Evolutionary conservation across 768 basidiomycete species (phyloP).

Genomic region (Russula abietina): DNA sequence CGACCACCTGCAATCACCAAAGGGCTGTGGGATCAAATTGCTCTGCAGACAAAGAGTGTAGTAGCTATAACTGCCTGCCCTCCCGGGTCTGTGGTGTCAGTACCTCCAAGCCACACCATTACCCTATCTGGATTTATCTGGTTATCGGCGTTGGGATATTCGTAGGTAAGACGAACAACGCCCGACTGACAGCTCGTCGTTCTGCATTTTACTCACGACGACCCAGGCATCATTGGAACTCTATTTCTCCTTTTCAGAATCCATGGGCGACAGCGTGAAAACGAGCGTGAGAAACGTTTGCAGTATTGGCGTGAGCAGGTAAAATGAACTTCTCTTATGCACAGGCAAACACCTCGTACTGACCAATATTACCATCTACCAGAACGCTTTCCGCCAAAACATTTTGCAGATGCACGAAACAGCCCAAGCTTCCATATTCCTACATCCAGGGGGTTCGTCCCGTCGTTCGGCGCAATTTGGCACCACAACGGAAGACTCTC

Average conservation of each 20-base stretch:
- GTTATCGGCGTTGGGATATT: slow-evolving; percentile 67
- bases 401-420: slow-evolving; percentile 74
- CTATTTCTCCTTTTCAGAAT: slow-evolving; percentile 61
- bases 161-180: slow-evolving; percentile 44
- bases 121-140: slow-evolving; percentile 64
- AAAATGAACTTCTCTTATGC: slow-evolving; percentile 2
- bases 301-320: slow-evolving; percentile 92
- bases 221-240: slow-evolving; percentile 66
- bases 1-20: slow-evolving; percentile 50
- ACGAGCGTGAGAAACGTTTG: slow-evolving; percentile 74
- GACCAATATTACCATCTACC: slow-evolving; percentile 10
- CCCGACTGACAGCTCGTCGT: too few species aligned
- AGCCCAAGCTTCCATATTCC: slow-evolving; percentile 57
- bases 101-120: slow-evolving; percentile 55
- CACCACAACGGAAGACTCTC: slow-evolving; percentile 47
- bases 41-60: slow-evolving; percentile 57
- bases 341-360: neutral
- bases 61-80: slow-evolving; percentile 65
- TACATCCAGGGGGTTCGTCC: slow-evolving; percentile 36
- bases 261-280: slow-evolving; percentile 65
- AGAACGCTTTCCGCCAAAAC: slow-evolving; percentile 79
- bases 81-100: slow-evolving; percentile 56
- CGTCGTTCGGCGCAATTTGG: slow-evolving; percentile 46
- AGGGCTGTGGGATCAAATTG: slow-evolving; percentile 58
- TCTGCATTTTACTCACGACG: neutral